Evolutionary conservation across 176 grass and related monocot species (phyloP), one percentile per base, ranked within the genome.

Genomic region (Rhynchospora pubera): DNA sequence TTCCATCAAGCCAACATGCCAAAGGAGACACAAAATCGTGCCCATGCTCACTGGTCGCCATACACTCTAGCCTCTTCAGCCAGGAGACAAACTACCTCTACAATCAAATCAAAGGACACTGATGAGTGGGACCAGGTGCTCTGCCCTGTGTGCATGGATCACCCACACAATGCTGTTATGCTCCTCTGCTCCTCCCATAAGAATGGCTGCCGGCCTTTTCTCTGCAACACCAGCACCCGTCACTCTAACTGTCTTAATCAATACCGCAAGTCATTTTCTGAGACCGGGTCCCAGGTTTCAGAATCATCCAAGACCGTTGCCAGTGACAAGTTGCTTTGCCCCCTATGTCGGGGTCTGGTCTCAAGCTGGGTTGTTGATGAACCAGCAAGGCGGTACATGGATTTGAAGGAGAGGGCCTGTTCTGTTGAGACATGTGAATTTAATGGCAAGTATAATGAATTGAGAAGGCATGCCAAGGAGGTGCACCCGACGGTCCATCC

Each of bases 111-210:
- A 10, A 94, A 87, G 70, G 80, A 91, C 58, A 39, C 71, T 28
- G 48, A 86, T 2, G 85, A 92, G 70, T 97, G 94, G 94, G 91
- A 92, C 55, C 91, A 94, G 16, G 88, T 91, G 9, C 83, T 80
- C 18, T 97, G 91, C 83, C 87, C 88, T 23, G 94, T 97, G 42
- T 97, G 94, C 83, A 94, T 97, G 94, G 94, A 97, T 32, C 91
- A 97, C 55, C 94, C 94, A 2, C 94, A 97, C 88, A 94, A 94
- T 4, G 88, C 94, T 1, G 88, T 97, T 45, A 74, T 97, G 44
- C 94, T 97, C 0, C 50, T 89, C 19, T 97, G 94, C 62, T 94
- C 94, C 0, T 94, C 94, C 1, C 79, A 91, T 0, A 87, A 92
- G 32, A 94, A 91, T 55, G 94, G 94, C 10, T 97, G 94, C 78